Percentiles rank a stretch among this genome's conserved stretches.
phyloP scores from a whole-genome alignment of 176 grass and related monocot genomes.

The Rhynchospora pubera region DNA sequence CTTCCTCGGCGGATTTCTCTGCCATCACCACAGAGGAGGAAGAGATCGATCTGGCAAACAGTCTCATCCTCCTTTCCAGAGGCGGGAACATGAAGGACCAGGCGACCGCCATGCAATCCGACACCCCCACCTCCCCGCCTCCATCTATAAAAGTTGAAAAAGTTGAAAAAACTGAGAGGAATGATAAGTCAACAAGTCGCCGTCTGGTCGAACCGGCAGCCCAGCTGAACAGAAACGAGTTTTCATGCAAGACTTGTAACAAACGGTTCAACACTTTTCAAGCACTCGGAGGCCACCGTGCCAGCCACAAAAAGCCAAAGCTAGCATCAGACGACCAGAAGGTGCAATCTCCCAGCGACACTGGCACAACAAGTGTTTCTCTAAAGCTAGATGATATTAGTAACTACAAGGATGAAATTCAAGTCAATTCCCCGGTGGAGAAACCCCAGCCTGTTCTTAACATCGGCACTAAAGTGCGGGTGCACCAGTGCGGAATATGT shows the following conservation, averaged over 20 bases:
- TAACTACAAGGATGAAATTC: background rate
- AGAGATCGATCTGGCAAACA: constrained; percentile 55
- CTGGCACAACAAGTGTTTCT: background rate
- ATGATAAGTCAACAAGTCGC: background rate
- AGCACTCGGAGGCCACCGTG: constrained; percentile 83
- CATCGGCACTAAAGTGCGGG: constrained; percentile 18
- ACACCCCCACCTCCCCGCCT: background rate
- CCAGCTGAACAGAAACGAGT: constrained; percentile 19
- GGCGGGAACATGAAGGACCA: constrained; percentile 37
- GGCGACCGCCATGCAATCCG: constrained; percentile 9
- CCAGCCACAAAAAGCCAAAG: constrained; percentile 90
- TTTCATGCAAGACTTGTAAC: constrained; percentile 71
- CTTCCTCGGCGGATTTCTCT: constrained; percentile 29
- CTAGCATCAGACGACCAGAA: constrained; percentile 7
- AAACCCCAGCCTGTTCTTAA: constrained; percentile 29
- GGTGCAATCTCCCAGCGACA: background rate
- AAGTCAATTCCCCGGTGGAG: background rate
- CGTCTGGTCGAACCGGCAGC: background rate
- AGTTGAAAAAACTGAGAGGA: background rate
- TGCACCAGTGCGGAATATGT: constrained; percentile 67
- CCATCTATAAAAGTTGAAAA: background rate
- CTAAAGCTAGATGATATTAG: background rate
- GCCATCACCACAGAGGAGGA: constrained; percentile 62
- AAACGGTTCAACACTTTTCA: constrained; percentile 84
- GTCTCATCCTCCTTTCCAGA: constrained; percentile 78